These are phyloP conservation scores for Saraca asoca DNA, from an alignment of 331 rosid species.

Conservation along the genomic window DNA sequence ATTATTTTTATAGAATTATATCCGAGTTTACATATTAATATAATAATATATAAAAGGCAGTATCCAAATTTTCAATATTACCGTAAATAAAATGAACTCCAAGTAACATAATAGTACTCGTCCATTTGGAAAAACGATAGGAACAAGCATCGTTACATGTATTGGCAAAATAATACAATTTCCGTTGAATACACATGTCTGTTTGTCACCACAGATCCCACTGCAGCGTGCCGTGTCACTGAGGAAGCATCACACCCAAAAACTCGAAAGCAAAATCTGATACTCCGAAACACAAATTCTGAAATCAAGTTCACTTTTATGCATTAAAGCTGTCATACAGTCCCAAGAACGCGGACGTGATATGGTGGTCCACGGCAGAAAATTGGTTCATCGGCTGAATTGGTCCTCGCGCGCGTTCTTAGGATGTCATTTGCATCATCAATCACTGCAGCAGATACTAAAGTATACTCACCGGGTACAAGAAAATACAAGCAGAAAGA, in stretches of 20 bases:
- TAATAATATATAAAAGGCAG: too few relatives aligned
- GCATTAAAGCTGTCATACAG: conserved; percentile 42
- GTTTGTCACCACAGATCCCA: conserved; percentile 10
- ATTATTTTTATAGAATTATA: too few relatives aligned
- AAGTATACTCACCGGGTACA: conserved; percentile 89
- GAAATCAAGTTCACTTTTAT: conserved; percentile 13
- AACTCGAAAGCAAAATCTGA: conserved; percentile 16
- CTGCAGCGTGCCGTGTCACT: conserved; percentile 17
- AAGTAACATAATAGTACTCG: too few relatives aligned
- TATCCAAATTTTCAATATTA: too few relatives aligned
- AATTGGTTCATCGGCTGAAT: conserved; percentile 74
- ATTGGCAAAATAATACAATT: too few relatives aligned
- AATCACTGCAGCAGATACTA: conserved; percentile 78
- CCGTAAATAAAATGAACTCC: too few relatives aligned
- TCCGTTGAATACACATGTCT: too few relatives aligned
- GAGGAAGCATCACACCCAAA: conserved; percentile 1
- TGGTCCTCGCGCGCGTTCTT: conserved; percentile 77
- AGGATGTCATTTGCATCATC: conserved; percentile 84
- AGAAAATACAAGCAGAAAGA: conserved; percentile 87
- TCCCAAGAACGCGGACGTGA: conserved; percentile 75
- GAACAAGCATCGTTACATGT: too few relatives aligned
- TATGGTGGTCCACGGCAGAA: conserved; percentile 96
- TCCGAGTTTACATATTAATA: too few relatives aligned
- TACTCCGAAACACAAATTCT: conserved; percentile 9
- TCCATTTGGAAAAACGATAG: too few relatives aligned